Conservation (phyloP, 768 basidiomycete genomes). For the Rhodotorula diobovata region DNA sequence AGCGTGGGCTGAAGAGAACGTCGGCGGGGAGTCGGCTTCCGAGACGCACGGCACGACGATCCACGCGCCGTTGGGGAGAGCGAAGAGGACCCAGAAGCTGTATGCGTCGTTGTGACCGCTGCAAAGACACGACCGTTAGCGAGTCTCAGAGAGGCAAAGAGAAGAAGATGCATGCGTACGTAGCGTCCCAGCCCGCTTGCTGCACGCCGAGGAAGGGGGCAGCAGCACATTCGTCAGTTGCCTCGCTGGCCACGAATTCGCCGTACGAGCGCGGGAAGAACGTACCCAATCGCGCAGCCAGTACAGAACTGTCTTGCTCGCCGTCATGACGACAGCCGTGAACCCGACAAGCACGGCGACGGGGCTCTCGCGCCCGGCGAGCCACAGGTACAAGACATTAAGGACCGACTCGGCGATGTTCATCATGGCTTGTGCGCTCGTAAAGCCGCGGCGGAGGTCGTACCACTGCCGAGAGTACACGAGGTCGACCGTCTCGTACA, state of each 20-base stretch:
- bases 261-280: neutral
- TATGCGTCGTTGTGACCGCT: constrained; percentile 24
- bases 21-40: too few species aligned
- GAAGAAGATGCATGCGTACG: neutral
- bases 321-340: constrained; percentile 44
- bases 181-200: constrained; percentile 13
- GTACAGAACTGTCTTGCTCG: constrained; percentile 43
- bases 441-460: constrained; percentile 44
- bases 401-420: constrained; percentile 46
- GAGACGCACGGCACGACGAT: constrained; percentile 44
- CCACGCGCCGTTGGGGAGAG: constrained; percentile 42
- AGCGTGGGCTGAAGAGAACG: too few species aligned
- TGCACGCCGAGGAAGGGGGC: neutral
- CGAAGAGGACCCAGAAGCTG: constrained; percentile 24
- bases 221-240: too few species aligned
- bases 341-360: constrained; percentile 47
- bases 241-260: too few species aligned
- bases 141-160: neutral
- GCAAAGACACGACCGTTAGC: neutral
- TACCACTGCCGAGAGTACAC: constrained; percentile 42
- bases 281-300: constrained; percentile 15
- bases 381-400: constrained; percentile 28
- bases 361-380: constrained; percentile 7
- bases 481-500: constrained; percentile 38
- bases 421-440: constrained; percentile 46